Evolutionary conservation across 345 rosid species (phyloP), one percentile per base, ranked within the genome.

Genomic region (Erodium maritimum): DNA sequence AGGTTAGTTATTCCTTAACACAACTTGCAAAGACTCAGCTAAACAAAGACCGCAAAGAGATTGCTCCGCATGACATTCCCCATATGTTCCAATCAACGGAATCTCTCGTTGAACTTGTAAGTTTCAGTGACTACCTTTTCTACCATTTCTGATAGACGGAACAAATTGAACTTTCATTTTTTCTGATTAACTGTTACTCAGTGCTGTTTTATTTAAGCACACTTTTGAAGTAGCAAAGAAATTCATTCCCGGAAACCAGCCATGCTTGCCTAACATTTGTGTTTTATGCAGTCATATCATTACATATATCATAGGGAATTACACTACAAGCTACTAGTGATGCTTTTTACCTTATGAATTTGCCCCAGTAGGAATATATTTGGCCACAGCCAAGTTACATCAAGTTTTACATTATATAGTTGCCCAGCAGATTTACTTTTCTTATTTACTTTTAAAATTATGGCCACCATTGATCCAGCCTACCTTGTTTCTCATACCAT

Each of bases 1-100:
- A 93, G 99, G 95, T 93, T 57, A 93, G 96, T 72, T 93, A 93
- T 79, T 93, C 99, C 51, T 75, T 89, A 77, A 93, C 97, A 6
- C 89, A 89, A 74, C 88, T 93, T 52, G 79, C 99, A 56, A 88
- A 81, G 83, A 85, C 81, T 73, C 95, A 82, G 75, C 80, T 93
- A 69, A 85, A 83, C 73, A 83, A 80, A 69, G 94, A 89, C 61
- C 82, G 95, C 51, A 89, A 79, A 76, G 97, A 93, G 86, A 74
- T 93, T 65, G 71, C 82, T 19, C 91, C 90, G 17, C 80, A 85
- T 69, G 94, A 87, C 61, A 69, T 80, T 69, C 82, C 86, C 57
- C 74, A 62, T 74, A 93, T 93, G 99, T 89, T 89, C 66, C 88
- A 82, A 74, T 69, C 85, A 54, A 79, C 93, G 45, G 82, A 75